Base-by-base conservation (phyloP, 345 rosid genomes). In the Turnera subulata region DNA sequence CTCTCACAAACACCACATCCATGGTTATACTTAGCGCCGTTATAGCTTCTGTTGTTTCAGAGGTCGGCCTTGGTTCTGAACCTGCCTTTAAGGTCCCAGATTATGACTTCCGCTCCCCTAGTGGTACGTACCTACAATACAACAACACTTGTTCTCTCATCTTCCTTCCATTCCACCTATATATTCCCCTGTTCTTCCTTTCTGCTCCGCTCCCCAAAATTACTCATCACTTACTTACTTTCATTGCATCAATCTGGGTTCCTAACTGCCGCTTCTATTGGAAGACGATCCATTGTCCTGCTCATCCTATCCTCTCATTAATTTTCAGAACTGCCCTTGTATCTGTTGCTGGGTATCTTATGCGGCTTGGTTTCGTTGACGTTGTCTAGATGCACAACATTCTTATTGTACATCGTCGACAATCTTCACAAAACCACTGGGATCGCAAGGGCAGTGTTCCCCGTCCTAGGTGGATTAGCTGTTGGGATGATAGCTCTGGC, bases 21-120 rank as follows among this genome's bases (percentile, higher is more conserved):
- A 80, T 78, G 84, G 98, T 91, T 61, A 91, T 91, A 66, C 91
- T 88, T 52, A 84, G 96, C 53, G 90, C 98, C 35, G 98, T 88
- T 18, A 69, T 76, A 21, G 98, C 95, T 74, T 84, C 96, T 23
- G 93, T 85, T 26, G 83, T 91, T 12, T 88, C 96, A 6, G 90
- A 91, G 80, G 81, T 85, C 23, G 95, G 95, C 44, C 82, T 91
- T 24, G 97, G 95, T 22, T 81, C 90, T 71, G 81, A 91, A 67
- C 96, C 96, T 15, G 92, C 98, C 22, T 91, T 91, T 57, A 82
- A 78, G 71, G 90, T 91, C 65, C 97, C 96, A 11, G 86, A 79
- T 15, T 91, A 91, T 76, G 98, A 88, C 65, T 91, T 91, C 72
- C 83, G 95, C 52, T 91, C 96, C 35, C 80, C 84, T 53, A 81